Evolutionary conservation across 2,329 filamentous ascomycete species (phyloP).

Genomic region (Aspergillus fructus): DNA sequence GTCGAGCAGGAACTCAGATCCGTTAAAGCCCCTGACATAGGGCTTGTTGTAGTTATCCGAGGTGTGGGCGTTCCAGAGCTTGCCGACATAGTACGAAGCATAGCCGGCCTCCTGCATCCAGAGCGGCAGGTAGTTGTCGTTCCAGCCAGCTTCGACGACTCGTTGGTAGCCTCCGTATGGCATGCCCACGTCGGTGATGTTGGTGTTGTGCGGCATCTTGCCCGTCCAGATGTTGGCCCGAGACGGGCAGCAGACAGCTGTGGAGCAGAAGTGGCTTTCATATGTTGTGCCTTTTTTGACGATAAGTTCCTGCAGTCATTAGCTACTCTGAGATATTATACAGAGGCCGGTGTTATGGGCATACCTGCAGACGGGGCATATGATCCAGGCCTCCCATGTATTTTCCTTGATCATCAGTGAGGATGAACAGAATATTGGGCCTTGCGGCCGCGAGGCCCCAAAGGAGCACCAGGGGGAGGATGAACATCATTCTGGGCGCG

Average conservation of each 20-base stretch:
- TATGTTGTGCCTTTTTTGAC: slow-evolving; percentile 58
- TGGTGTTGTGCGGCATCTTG: slow-evolving; percentile 65
- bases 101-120: slow-evolving; percentile 55
- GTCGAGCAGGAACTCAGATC: slow-evolving; percentile 40
- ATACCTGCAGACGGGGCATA: slow-evolving; percentile 51
- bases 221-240: slow-evolving; percentile 64
- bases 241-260: slow-evolving; percentile 65
- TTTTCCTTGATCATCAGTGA: slow-evolving; percentile 66
- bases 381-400: slow-evolving; percentile 60
- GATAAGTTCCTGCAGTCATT: slow-evolving; percentile 46
- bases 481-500: neutral
- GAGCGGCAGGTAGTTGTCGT: slow-evolving; percentile 51
- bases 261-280: slow-evolving; percentile 63
- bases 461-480: neutral
- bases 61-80: slow-evolving; percentile 55
- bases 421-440: slow-evolving; percentile 63
- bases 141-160: slow-evolving; percentile 52
- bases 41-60: slow-evolving; percentile 49
- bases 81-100: slow-evolving; percentile 57
- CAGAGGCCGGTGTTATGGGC: no score
- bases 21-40: slow-evolving; percentile 36
- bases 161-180: slow-evolving; percentile 55
- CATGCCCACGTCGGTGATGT: slow-evolving; percentile 57
- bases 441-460: neutral
- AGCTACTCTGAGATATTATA: neutral